Percentiles rank a stretch among this genome's conserved stretches.
Conservation (phyloP, 371 early-diverging fungal genomes). For the Phascolomyces articulosus region DNA sequence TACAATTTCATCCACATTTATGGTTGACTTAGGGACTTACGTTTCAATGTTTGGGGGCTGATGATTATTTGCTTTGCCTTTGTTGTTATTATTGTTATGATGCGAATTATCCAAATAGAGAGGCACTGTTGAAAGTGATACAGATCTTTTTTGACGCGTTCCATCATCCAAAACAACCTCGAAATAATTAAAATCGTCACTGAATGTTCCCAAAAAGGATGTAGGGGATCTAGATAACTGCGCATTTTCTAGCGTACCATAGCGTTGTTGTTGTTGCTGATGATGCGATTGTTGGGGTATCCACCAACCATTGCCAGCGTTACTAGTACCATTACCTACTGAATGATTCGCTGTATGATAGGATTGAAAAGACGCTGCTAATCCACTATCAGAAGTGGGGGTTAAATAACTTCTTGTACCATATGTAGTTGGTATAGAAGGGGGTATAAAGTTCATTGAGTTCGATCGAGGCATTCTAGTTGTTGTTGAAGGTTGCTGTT, state of each 20-base stretch:
- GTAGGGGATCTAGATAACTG: conserved; percentile 16
- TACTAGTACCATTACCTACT: neutral
- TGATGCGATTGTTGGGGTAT: neutral
- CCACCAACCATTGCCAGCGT: conserved; percentile 3
- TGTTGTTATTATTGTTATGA: conserved; percentile 1
- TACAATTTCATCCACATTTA: no score
- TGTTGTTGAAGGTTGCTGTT: neutral
- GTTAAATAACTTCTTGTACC: neutral
- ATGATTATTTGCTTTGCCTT: neutral
- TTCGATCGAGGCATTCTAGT: neutral
- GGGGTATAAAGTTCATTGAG: neutral
- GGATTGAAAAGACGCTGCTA: neutral
- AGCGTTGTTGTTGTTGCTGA: neutral
- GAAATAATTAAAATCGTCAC: conserved; percentile 20
- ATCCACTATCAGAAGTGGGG: neutral
- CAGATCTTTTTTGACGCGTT: conserved; percentile 28
- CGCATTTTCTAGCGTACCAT: neutral
- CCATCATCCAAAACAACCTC: conserved; percentile 38
- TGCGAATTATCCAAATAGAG: neutral
- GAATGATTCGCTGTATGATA: conserved; percentile 1
- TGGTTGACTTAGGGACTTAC: neutral
- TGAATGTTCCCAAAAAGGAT: conserved; percentile 15
- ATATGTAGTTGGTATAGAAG: conserved; percentile 3
- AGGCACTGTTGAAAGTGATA: conserved; percentile 29
- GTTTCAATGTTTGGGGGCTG: neutral